Evolutionary conservation across 345 rosid species (phyloP), one percentile per base, ranked within the genome.

Genomic region (Eucalyptus pauciflora): DNA sequence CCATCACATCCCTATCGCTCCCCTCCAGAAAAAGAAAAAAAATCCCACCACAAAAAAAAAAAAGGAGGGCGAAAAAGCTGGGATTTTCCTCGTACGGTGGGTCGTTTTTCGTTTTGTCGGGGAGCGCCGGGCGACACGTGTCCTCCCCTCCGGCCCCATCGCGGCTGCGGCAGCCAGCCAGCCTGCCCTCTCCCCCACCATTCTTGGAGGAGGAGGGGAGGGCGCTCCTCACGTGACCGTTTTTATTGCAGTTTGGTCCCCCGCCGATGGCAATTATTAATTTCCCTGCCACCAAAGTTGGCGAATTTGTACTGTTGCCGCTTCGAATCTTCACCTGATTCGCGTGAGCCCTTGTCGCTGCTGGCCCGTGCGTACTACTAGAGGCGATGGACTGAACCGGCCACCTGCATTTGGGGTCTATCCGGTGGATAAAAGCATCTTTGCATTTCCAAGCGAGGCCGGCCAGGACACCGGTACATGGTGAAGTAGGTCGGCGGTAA

Each of bases 401-500:
- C 24, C 13, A n/a, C 20, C 33, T n/a, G 20, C 11, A 31, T 14
- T 15, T 6, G 76, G 37, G 20, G 14, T 15, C 76, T 14, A 64
- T 64, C 37, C 1, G 76, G 20, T n/a, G 10, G 76, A n/a, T 12
- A 7, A 29, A 29, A 3, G 76, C 20, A n/a, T 64, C 37, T 24
- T 64, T 13, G 41, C 37, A 27, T 13, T n/a, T n/a, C 10, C 0
- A 13, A 64, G 18, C 5, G 10, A 7, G 18, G 17, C 8, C 5
- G 18, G 4, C 71, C 37, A 3, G 5, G 8, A 5, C 71, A 64
- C 18, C 18, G 20, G 7, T n/a, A 2, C 3, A 7, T 14, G 10
- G 8, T n/a, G 4, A 13, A n/a, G 71, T 37, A n/a, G n/a, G 37
- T 64, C 3, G 2, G 4, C n/a, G 3, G 2, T 29, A 29, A 3